Evolutionary conservation across 1,284 basidiomycete species (phyloP).

Genomic region (Boletellus dicymbophilus): DNA sequence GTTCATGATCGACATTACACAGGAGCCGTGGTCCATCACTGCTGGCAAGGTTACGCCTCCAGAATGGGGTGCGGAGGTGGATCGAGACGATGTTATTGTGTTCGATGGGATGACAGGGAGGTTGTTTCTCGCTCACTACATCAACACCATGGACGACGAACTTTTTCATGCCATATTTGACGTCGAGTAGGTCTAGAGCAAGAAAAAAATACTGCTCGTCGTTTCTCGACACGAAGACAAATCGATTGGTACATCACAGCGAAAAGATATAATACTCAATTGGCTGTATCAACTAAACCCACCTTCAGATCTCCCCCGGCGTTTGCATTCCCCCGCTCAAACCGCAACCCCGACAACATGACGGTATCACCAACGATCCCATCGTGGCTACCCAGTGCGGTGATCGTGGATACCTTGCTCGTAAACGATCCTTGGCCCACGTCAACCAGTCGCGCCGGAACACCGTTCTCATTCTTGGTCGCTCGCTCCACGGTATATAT

Average conservation of each 20-base stretch:
- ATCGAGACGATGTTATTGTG: no score
- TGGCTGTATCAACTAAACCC: no score
- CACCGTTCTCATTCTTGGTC: constrained; percentile 34
- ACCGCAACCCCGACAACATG: constrained; percentile 24
- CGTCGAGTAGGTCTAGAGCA: no score
- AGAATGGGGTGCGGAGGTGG: no score
- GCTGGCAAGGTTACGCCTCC: no score
- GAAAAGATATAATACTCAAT: not conserved
- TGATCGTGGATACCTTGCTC: constrained; percentile 51
- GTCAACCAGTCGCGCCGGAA: constrained; percentile 44
- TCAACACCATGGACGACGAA: no score
- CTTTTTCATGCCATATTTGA: no score
- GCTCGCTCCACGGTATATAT: constrained; percentile 59
- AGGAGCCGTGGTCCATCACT: no score
- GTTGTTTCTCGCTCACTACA: no score
- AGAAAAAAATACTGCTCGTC: no score
- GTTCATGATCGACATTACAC: no score
- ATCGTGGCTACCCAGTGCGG: constrained; percentile 11
- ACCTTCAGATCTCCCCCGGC: constrained; percentile 19
- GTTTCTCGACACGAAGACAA: constrained; percentile 11
- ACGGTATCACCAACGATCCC: constrained; percentile 18
- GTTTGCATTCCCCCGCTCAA: constrained; percentile 14
- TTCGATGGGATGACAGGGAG: no score
- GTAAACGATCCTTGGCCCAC: constrained; percentile 40
- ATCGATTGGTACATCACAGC: constrained; percentile 8